Evolutionary conservation across 495 filamentous ascomycete species (phyloP).

Genomic region (Sabuloglossum arenarium): DNA sequence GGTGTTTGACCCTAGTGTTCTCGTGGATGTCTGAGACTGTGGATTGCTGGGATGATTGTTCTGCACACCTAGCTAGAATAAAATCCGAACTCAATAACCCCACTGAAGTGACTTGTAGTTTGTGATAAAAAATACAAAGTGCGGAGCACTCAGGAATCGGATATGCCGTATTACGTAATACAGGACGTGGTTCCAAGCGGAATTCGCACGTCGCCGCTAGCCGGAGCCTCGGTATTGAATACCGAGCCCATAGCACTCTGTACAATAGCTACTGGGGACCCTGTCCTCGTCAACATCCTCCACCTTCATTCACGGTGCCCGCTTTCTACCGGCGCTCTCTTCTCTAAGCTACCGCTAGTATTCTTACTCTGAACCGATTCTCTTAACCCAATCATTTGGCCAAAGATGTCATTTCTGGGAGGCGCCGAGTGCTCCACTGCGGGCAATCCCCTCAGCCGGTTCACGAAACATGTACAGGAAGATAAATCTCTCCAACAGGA

Average conservation of each 20-base stretch:
- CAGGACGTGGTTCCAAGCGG: no score
- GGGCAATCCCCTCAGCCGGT: constrained; percentile 88
- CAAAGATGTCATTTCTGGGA: constrained; percentile 74
- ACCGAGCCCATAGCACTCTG: neutral
- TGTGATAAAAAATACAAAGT: neutral
- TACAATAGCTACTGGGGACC: neutral
- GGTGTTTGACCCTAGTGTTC: no score
- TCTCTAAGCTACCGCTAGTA: neutral
- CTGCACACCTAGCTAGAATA: neutral
- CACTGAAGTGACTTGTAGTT: neutral
- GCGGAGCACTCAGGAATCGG: no score
- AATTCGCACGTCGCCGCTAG: neutral
- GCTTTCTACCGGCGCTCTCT: neutral
- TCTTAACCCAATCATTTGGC: neutral
- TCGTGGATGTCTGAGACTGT: neutral
- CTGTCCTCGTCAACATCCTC: no score
- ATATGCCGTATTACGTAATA: no score
- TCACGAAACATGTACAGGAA: constrained; percentile 83
- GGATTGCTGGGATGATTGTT: neutral
- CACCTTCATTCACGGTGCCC: neutral
- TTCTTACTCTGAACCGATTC: neutral
- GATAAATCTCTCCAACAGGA: constrained; percentile 89
- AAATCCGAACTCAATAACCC: neutral
- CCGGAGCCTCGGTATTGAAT: neutral
- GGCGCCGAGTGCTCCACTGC: constrained; percentile 94